phyloP scores from a whole-genome alignment of 2,329 filamentous ascomycete genomes.

The Aspergillus sp. region DNA sequence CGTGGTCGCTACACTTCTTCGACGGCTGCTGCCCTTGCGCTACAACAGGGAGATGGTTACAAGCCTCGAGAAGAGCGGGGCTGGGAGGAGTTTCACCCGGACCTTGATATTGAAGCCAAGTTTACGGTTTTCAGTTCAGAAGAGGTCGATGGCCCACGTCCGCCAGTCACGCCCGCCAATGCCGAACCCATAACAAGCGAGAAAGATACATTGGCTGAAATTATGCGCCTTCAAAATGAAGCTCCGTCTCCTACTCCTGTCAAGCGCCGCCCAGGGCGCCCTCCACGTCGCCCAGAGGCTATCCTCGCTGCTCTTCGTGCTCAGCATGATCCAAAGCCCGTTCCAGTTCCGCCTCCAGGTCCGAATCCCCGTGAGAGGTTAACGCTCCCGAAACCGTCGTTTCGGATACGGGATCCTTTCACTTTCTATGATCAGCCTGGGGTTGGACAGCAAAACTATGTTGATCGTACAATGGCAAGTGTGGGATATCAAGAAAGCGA shows the following conservation, averaged over 20 bases:
- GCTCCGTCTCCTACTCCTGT: slow-evolving; percentile 36
- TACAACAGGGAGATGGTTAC: slow-evolving; percentile 90
- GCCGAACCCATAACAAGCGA: slow-evolving; percentile 23
- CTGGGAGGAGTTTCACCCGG: slow-evolving; percentile 96
- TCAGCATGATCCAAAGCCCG: slow-evolving; percentile 50
- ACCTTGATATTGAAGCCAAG: slow-evolving; percentile 80
- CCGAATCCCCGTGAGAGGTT: slow-evolving; percentile 47
- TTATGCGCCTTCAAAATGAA: slow-evolving; percentile 36
- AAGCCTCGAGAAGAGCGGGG: slow-evolving; percentile 94
- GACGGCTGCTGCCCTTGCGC: slow-evolving; percentile 78
- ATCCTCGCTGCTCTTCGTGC: slow-evolving; percentile 58
- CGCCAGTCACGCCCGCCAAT: slow-evolving; percentile 42
- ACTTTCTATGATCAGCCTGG: slow-evolving; percentile 68
- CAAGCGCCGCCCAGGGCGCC: slow-evolving; percentile 60
- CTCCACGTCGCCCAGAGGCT: slow-evolving; percentile 58
- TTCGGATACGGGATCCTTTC: slow-evolving; percentile 44
- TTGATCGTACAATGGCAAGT: slow-evolving; percentile 93
- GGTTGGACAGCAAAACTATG: slow-evolving; percentile 80
- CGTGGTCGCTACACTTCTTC: slow-evolving; percentile 75
- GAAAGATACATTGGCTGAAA: slow-evolving; percentile 36
- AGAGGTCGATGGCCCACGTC: slow-evolving; percentile 72
- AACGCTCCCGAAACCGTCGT: slow-evolving; percentile 46
- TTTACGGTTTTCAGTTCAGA: slow-evolving; percentile 77
- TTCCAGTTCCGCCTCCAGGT: slow-evolving; percentile 45
- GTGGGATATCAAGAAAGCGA: slow-evolving; percentile 96